Base-by-base conservation (phyloP, 2,329 filamentous ascomycete genomes). In the Pezizomycotina sp. region DNA sequence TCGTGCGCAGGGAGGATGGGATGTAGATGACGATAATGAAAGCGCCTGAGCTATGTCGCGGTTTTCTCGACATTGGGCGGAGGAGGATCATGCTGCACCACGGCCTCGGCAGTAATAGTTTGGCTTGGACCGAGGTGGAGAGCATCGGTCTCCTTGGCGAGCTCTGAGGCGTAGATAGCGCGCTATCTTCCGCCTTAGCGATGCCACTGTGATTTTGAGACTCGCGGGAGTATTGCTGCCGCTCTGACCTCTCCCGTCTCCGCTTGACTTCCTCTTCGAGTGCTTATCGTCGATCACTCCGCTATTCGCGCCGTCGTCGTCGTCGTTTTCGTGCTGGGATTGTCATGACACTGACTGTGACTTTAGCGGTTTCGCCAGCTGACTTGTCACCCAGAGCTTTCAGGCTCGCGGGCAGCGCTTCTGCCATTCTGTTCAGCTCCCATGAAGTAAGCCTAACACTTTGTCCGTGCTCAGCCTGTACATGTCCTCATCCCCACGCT, bases 401-500 rank as follows among this genome's bases (percentile, higher is more conserved):
- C 65, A 98, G 68, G 49, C 77, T 92, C 5, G 62, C 59, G 2
- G 89, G 83, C 6, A 95, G 59, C 0, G 73, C 61, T 4, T 60
- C 57, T n/a, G 65, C 63, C 65, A 91, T 77, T 4, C 63, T 64
- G 43, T 65, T 4, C 83, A 82, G 56, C 93, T 95, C 12, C 57
- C 52, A 5, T 84, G 45, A 1, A 95, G 52, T 36, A 75, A 64
- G 2, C 57, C 52, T 5, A 77, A 52, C 1, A 93, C 65, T 53
- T 83, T 92, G 8, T 64, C 60, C 50, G 78, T 67, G 49, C 66
- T 89, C 15, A 92, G 60, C 8, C 82, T 71, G 56, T 78, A 92
- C 79, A 93, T 82, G 36, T 61, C 70, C 56, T 93, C 83, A 42
- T 80, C 79, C 77, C 80, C 1, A 78, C 79, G 21, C 89, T 77